Evolutionary conservation across 805 yeast genomes (phyloP).

Genomic region (Myxozyma mucilagina): DNA sequence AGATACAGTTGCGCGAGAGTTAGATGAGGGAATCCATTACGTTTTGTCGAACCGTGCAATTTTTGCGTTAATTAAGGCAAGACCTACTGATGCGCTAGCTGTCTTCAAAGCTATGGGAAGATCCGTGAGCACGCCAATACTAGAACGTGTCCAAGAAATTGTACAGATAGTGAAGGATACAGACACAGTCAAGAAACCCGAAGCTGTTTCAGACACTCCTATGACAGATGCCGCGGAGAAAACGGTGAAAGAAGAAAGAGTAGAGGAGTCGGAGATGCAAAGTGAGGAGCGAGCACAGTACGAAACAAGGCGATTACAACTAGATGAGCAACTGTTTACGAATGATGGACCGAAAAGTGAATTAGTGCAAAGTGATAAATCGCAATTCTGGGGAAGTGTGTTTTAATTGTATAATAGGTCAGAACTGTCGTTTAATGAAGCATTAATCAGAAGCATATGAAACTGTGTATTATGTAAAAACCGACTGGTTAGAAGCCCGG

Average conservation of each 20-base stretch:
- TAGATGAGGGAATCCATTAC: constrained; percentile 82
- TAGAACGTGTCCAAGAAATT: not conserved
- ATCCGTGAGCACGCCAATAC: constrained; percentile 10
- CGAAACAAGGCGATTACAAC: constrained; percentile 1
- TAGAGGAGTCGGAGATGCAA: not conserved
- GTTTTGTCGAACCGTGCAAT: constrained; percentile 81
- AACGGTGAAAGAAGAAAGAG: not conserved
- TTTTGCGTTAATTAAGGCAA: constrained; percentile 56
- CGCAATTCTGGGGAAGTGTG: constrained; percentile 21
- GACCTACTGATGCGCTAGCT: constrained; percentile 61
- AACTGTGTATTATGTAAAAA: no score
- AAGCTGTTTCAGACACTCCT: not conserved
- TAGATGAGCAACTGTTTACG: constrained; percentile 13
- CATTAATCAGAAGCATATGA: no score
- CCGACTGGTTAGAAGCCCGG: no score
- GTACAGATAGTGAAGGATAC: not conserved
- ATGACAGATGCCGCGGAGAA: not conserved
- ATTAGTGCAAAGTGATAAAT: not conserved
- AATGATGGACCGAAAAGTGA: not conserved
- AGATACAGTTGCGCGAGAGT: constrained; percentile 67
- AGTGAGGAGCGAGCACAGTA: constrained; percentile 1
- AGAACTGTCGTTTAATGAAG: no score
- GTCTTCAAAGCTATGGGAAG: constrained; percentile 51
- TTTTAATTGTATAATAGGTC: not conserved
- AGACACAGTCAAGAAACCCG: not conserved